These are phyloP conservation scores for Tripterygium wilfordii DNA, from an alignment of 177 flowering plant species.

Conservation along the genomic window DNA sequence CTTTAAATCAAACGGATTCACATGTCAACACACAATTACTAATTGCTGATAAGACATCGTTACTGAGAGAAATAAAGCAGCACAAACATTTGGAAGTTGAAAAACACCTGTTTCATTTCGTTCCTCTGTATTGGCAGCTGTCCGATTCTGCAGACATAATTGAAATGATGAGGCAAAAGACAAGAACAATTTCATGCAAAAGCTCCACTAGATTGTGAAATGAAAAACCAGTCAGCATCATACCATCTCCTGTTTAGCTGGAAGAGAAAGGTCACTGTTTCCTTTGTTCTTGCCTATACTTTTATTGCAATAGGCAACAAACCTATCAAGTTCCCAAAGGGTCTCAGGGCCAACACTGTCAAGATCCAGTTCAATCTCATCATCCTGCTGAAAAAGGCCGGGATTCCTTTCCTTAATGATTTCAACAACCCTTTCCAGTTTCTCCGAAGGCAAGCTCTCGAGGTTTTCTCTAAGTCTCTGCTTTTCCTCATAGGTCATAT, in stretches of 20 bases:
- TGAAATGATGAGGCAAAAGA: neutral
- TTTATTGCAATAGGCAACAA: constrained; percentile 43
- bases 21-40: neutral
- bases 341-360: constrained; percentile 64
- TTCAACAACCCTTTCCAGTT: constrained; percentile 70
- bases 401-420: constrained; percentile 80
- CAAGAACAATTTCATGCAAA: neutral
- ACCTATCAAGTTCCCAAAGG: constrained; percentile 69
- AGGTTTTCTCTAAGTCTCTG: constrained; percentile 69
- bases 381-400: constrained; percentile 62
- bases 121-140: constrained; percentile 13
- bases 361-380: constrained; percentile 93
- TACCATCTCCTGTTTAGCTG: constrained; percentile 22
- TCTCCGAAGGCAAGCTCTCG: constrained; percentile 74
- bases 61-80: neutral
- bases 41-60: too few species aligned
- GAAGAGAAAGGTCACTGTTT: constrained; percentile 33
- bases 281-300: constrained; percentile 44
- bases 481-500: constrained; percentile 93
- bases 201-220: neutral
- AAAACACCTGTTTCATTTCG: constrained; percentile 21
- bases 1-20: constrained; percentile 1
- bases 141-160: constrained; percentile 28
- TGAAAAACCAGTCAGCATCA: constrained; percentile 1
- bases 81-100: neutral